These are phyloP conservation scores for Calonectria ilicicola DNA, from an alignment of 2,329 filamentous ascomycete genomes.

Conservation along the genomic window DNA sequence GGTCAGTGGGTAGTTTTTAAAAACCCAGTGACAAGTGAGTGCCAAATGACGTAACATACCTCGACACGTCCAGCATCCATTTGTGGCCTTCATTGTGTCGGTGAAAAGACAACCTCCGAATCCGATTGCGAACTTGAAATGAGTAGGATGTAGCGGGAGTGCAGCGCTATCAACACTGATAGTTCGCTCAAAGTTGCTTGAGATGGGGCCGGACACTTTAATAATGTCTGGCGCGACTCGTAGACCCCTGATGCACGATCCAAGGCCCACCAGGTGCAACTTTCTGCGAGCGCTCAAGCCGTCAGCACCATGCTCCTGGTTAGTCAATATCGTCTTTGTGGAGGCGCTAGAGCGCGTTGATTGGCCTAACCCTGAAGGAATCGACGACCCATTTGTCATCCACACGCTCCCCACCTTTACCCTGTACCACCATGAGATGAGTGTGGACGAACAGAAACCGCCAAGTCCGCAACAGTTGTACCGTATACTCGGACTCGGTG, in stretches of 20 bases:
- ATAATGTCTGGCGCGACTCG: not conserved
- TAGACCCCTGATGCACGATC: not conserved
- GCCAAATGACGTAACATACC: conserved; percentile 21
- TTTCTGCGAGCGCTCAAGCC: conserved; percentile 1
- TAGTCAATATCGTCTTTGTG: not conserved
- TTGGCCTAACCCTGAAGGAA: not conserved
- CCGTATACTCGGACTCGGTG: not conserved
- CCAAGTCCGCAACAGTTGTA: not conserved
- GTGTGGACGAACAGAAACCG: not conserved
- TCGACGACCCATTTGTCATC: not conserved
- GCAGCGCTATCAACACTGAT: not conserved
- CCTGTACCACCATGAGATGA: no score
- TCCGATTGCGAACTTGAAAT: not conserved
- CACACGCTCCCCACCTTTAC: not conserved
- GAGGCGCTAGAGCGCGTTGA: not conserved
- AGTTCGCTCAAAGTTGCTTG: conserved; percentile 20
- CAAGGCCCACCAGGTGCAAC: conserved; percentile 16
- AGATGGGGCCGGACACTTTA: conserved; percentile 5
- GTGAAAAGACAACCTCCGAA: not conserved
- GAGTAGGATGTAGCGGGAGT: not conserved
- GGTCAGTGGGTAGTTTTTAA: conserved; percentile 11
- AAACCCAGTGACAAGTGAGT: no score
- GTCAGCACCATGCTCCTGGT: not conserved
- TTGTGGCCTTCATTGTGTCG: conserved; percentile 23
- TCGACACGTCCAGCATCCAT: conserved; percentile 36